Conservation (phyloP, 257 asterid genomes). For the Henckelia pumila region DNA sequence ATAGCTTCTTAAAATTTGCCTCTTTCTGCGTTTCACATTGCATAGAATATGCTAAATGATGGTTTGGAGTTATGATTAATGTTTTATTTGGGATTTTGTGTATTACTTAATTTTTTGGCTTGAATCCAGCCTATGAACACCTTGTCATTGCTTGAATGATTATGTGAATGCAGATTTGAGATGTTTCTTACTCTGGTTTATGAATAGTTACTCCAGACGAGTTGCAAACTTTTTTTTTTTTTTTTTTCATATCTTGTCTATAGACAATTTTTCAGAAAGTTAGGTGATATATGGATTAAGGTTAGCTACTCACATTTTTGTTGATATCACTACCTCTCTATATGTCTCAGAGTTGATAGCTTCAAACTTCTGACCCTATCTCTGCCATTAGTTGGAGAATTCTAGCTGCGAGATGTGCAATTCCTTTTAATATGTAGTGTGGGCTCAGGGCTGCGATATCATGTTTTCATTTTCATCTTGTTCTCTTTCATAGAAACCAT, state of each 20-base stretch:
- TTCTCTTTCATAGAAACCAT: too few species aligned
- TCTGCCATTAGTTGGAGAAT: too few species aligned
- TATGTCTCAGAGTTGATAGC: too few species aligned
- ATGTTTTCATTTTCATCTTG: too few species aligned
- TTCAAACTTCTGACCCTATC: too few species aligned
- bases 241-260: too few species aligned
- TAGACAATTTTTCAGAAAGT: too few species aligned
- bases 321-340: too few species aligned
- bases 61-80: background rate
- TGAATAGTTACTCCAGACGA: background rate
- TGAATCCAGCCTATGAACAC: background rate
- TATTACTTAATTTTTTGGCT: background rate
- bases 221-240: background rate
- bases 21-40: conserved; percentile 5
- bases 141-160: conserved; percentile 17
- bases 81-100: conserved; percentile 1
- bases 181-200: conserved; percentile 11
- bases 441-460: too few species aligned
- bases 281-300: too few species aligned
- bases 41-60: conserved; percentile 3
- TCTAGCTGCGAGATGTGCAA: background rate
- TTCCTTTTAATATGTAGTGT: too few species aligned
- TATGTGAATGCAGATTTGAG: conserved; percentile 14
- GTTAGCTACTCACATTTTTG: too few species aligned
- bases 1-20: conserved; percentile 13